phyloP scores from a whole-genome alignment of 192 early-diverging fungal genomes.

The Coemansia sp. region DNA sequence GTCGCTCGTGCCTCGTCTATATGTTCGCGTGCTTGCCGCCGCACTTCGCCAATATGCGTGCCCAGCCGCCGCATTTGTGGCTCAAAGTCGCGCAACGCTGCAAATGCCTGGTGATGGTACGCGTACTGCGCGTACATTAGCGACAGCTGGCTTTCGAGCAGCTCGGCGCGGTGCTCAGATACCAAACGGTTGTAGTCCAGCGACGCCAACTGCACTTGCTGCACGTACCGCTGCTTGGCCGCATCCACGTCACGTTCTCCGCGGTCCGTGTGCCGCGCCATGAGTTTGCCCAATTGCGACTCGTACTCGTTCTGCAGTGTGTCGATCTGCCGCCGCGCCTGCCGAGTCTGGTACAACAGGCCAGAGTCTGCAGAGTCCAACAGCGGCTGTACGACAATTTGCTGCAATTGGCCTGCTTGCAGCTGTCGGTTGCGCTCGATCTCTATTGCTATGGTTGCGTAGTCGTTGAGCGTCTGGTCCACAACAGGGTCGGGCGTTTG shows the following conservation, averaged over 20 bases:
- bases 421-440: slow-evolving; percentile 47
- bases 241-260: slow-evolving; percentile 58
- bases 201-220: slow-evolving; percentile 62
- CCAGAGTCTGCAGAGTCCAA: slow-evolving; percentile 62
- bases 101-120: slow-evolving; percentile 81
- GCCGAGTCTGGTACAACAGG: slow-evolving; percentile 45
- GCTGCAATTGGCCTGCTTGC: slow-evolving; percentile 60
- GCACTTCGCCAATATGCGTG: slow-evolving; percentile 24
- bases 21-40: slow-evolving; percentile 14
- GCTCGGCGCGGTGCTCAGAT: slow-evolving; percentile 73
- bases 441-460: slow-evolving; percentile 24
- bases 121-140: slow-evolving; percentile 83
- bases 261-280: slow-evolving; percentile 36
- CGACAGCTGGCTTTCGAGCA: slow-evolving; percentile 55
- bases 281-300: slow-evolving; percentile 30
- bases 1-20: slow-evolving; percentile 17
- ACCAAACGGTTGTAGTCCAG: slow-evolving; percentile 72
- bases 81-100: slow-evolving; percentile 75
- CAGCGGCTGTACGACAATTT: slow-evolving; percentile 71
- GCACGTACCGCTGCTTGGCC: slow-evolving; percentile 62
- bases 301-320: slow-evolving; percentile 44
- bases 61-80: slow-evolving; percentile 75
- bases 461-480: slow-evolving; percentile 21
- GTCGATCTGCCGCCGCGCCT: slow-evolving; percentile 19
- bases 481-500: slow-evolving; percentile 12